phyloP scores from a whole-genome alignment of 306 rosid species.

The Astragalus membranaceus region DNA sequence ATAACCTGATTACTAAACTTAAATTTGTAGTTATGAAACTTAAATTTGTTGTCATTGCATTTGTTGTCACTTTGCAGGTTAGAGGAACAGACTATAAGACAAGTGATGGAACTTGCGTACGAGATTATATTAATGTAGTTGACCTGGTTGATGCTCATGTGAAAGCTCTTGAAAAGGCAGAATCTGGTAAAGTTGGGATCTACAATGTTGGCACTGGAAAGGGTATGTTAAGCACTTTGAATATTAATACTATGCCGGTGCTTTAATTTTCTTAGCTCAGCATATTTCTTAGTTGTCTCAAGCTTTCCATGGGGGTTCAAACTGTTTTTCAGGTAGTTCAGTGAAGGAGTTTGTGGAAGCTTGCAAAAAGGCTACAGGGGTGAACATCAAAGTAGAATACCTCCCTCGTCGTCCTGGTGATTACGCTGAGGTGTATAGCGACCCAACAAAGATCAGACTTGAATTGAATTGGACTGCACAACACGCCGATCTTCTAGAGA shows the following conservation, averaged over 20 bases:
- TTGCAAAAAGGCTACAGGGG: constrained; percentile 84
- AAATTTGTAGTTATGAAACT: too few relatives aligned
- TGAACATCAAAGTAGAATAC: constrained; percentile 60
- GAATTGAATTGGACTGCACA: constrained; percentile 82
- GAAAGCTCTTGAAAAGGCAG: constrained; percentile 81
- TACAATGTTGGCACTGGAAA: constrained; percentile 91
- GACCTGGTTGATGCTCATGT: constrained; percentile 97
- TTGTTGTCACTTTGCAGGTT: constrained; percentile 45
- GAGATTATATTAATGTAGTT: constrained; percentile 84
- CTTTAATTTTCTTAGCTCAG: background rate
- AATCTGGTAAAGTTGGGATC: constrained; percentile 64
- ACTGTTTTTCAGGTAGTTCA: constrained; percentile 61
- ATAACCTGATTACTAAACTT: too few relatives aligned
- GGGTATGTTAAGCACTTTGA: constrained; percentile 42
- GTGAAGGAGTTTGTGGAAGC: constrained; percentile 94
- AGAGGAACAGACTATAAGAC: constrained; percentile 83
- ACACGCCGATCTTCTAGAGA: constrained; percentile 55
- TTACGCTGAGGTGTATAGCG: constrained; percentile 83
- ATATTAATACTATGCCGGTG: background rate
- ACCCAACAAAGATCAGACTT: constrained; percentile 59
- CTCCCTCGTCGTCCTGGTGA: constrained; percentile 91
- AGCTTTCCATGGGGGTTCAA: background rate
- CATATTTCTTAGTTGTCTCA: background rate
- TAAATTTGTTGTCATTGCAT: background rate
- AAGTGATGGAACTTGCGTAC: constrained; percentile 75